Evolutionary conservation across 2,329 filamentous ascomycete genomes (phyloP), one percentile per base, ranked within the genome.

Genomic region (Ophidiomyces ophidiicola): DNA sequence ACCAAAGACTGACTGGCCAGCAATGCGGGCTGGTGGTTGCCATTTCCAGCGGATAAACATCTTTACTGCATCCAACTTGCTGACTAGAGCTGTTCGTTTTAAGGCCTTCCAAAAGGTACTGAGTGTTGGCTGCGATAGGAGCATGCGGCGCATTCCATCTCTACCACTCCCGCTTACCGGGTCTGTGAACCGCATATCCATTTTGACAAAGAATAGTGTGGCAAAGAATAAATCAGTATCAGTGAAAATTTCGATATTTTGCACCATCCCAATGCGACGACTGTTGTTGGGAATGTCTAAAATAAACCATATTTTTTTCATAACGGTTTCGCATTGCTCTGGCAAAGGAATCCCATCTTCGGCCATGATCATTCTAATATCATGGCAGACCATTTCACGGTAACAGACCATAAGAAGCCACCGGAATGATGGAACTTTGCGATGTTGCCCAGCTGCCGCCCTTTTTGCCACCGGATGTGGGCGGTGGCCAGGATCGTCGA

Each of bases 221-320:
- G 72, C 67, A 36, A 72, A 66, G 52, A 74, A 71, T 6, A 90
- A 56, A 51, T 83, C 75, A 3, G 54, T 44, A 41, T 79, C 63
- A 6, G 68, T 62, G 68, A 80, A 80, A 33, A 78, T 63, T 0
- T 51, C 47, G 6, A 39, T 37, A 53, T 74, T 74, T 20, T 63
- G 63, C 4, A 84, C 55, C 4, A 79, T 61, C 1, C 62, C 62
- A 4, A 67, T 57, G 1, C 83, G 74, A 10, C 70, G 62, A 0
- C 46, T 50, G 35, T 68, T 78, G 10, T 73, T 75, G 0, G 72
- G 62, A 3, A 78, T 61, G 50, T 86, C 81, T 64, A 85, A 75
- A 23, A 82, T 52, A 36, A 81, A 68, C 84, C 84, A 90, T 12
- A 84, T 63, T 52, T 82, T 81, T 50, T 74, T 67, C 32, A 82